Conservation (phyloP, 768 basidiomycete genomes). For the Lactarius hengduanensis region DNA sequence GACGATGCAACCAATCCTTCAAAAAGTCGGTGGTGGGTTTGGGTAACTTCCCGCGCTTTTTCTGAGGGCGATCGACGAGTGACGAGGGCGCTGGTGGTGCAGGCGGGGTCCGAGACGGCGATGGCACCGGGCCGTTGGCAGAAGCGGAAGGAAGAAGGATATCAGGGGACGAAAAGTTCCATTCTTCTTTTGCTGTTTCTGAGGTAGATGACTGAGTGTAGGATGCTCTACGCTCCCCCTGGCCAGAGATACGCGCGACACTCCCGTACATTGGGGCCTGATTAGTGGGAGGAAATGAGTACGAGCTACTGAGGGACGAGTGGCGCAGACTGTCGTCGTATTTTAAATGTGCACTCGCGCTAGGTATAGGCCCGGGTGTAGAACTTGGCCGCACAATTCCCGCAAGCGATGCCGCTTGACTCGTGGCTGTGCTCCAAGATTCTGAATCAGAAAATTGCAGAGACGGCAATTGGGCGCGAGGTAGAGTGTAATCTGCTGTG, state of each 20-base stretch:
- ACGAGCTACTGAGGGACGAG: constrained; percentile 57
- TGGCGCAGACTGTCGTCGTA: constrained; percentile 73
- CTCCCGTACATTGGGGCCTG: constrained; percentile 50
- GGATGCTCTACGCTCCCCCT: constrained; percentile 61
- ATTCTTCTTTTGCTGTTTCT: constrained; percentile 61
- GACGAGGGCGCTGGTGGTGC: constrained; percentile 46
- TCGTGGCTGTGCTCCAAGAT: constrained; percentile 22
- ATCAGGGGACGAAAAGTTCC: constrained; percentile 64
- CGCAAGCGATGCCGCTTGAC: constrained; percentile 25
- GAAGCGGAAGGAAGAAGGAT: constrained; percentile 48
- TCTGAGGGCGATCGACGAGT: constrained; percentile 72
- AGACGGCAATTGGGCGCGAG: constrained; percentile 52
- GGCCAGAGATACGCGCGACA: constrained; percentile 69
- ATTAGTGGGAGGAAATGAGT: constrained; percentile 29
- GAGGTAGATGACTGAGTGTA: constrained; percentile 35
- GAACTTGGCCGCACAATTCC: constrained; percentile 30
- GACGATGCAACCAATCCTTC: constrained; percentile 85
- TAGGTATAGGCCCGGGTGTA: constrained; percentile 28
- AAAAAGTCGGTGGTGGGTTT: constrained; percentile 89
- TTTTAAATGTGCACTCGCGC: constrained; percentile 47
- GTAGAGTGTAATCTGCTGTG: constrained; percentile 42
- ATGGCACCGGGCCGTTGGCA: constrained; percentile 39
- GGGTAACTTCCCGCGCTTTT: constrained; percentile 84
- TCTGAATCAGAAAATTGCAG: constrained; percentile 32
- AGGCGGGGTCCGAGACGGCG: constrained; percentile 49